Evolutionary conservation across 805 yeast genomes (phyloP).

Genomic region (Ogataea zsoltii): DNA sequence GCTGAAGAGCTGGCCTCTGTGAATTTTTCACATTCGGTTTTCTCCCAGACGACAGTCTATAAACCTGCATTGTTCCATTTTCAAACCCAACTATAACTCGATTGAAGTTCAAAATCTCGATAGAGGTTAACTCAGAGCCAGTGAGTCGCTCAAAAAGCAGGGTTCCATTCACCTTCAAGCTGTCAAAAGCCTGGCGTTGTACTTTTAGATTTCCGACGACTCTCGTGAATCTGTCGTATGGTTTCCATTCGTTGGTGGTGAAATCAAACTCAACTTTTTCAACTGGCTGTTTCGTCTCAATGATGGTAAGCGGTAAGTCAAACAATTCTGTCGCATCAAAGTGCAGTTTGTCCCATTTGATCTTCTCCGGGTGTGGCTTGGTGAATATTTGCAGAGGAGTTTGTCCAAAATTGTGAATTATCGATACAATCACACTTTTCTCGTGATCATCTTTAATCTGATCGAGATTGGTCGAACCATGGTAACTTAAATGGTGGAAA

Average conservation of each 20-base stretch:
- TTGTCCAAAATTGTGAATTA: constrained; percentile 90
- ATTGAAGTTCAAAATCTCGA: constrained; percentile 43
- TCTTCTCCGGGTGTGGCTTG: constrained; percentile 62
- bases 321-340: constrained; percentile 35
- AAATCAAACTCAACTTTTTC: constrained; percentile 46
- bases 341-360: constrained; percentile 38
- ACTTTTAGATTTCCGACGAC: constrained; percentile 9
- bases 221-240: constrained; percentile 31
- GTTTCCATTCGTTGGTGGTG: constrained; percentile 50
- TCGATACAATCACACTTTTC: constrained; percentile 74
- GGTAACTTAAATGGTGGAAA: constrained; percentile 81
- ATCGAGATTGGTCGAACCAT: constrained; percentile 80
- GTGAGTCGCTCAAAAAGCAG: constrained; percentile 45
- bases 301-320: constrained; percentile 39
- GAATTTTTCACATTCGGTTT: constrained; percentile 46
- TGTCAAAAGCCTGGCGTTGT: constrained; percentile 11
- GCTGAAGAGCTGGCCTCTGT: constrained; percentile 20
- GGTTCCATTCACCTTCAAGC: constrained; percentile 38
- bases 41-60: constrained; percentile 17
- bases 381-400: constrained; percentile 76
- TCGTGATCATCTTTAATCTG: constrained; percentile 72
- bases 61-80: constrained; percentile 59
- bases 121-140: constrained; percentile 37
- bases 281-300: constrained; percentile 44
- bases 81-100: constrained; percentile 50